Evolutionary conservation across 371 early-diverging fungal species (phyloP).

Genomic region (Apophysomyces ossiformis): DNA sequence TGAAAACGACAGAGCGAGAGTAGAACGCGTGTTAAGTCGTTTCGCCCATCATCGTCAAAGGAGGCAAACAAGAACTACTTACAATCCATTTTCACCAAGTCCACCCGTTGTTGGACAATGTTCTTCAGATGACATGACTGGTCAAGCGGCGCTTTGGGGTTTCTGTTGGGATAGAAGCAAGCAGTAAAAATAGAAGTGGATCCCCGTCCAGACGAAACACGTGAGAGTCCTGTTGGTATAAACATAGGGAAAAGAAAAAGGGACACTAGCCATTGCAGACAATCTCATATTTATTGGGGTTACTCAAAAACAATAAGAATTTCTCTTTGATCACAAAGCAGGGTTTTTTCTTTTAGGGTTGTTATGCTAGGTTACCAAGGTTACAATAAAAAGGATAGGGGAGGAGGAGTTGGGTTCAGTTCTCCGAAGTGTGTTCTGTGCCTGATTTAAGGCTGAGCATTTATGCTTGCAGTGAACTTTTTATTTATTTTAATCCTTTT

Average conservation of each 20-base stretch:
- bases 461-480: too few relatives aligned
- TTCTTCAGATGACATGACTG: slow-evolving; percentile 6
- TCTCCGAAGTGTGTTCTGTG: too few relatives aligned
- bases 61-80: not conserved
- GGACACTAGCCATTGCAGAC: not conserved
- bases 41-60: too few relatives aligned
- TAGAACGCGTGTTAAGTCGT: not conserved
- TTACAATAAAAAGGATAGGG: too few relatives aligned
- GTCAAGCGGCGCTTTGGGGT: not conserved
- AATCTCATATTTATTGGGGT: not conserved
- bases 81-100: slow-evolving; percentile 17
- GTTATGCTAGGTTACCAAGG: too few relatives aligned
- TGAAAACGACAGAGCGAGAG: not conserved
- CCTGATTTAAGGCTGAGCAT: too few relatives aligned
- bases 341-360: too few relatives aligned
- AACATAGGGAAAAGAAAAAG: not conserved
- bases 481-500: too few relatives aligned
- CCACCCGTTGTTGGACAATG: slow-evolving; percentile 15
- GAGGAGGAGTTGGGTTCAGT: too few relatives aligned
- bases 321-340: too few relatives aligned
- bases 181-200: slow-evolving; percentile 6
- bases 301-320: too few relatives aligned
- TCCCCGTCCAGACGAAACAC: slow-evolving; percentile 6
- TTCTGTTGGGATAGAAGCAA: not conserved
- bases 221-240: not conserved